Evolutionary conservation across 2,329 filamentous ascomycete genomes (phyloP), one percentile per base, ranked within the genome.

Genomic region (Cladosporium velox): DNA sequence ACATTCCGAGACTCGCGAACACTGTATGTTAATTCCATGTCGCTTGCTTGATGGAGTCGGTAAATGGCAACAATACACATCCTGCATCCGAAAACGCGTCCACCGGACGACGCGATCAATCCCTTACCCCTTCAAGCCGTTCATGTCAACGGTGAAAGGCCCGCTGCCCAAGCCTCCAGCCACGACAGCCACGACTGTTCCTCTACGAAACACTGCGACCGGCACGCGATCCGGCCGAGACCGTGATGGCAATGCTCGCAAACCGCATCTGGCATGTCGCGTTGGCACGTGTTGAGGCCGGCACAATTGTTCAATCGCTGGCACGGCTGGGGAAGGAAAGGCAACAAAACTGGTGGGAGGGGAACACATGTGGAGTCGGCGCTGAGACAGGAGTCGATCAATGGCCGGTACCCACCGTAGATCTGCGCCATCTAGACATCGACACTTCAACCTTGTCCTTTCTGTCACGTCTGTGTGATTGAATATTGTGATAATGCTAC

Each of bases 341-440:
- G n/a, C 12, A 38, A 26, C 28, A 30, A 35, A 24, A 21, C 34
- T 14, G 15, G 24, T 47, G 30, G 26, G 47, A 24, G 47, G 60
- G 44, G 61, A 26, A 52, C 51, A 38, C 51, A 47, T 41, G 61
- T 52, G 21, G 61, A 32, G 38, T 8, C 18, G 24, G 18, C 15
- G 10, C 35, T 34, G 61, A 64, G 51, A 64, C 61, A 64, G 51
- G 51, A 26, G 47, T 26, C 28, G n/a, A 15, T 49, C 28, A 49
- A 28, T 52, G 28, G 44, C 44, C 34, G 59, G 59, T 35, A 41
- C 34, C 24, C 3, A 63, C 1, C 28, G 7, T 28, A n/a, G 61
- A 64, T 64, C 61, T 47, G 61, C 61, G 51, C 34, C 51, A 57
- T 57, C 61, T 49, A 47, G 61, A 54, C 61, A 24, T 54, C 26